Percentiles rank a stretch among this genome's conserved stretches.
Conservation (phyloP, 257 asterid species). For the Penstemon barbatus region DNA sequence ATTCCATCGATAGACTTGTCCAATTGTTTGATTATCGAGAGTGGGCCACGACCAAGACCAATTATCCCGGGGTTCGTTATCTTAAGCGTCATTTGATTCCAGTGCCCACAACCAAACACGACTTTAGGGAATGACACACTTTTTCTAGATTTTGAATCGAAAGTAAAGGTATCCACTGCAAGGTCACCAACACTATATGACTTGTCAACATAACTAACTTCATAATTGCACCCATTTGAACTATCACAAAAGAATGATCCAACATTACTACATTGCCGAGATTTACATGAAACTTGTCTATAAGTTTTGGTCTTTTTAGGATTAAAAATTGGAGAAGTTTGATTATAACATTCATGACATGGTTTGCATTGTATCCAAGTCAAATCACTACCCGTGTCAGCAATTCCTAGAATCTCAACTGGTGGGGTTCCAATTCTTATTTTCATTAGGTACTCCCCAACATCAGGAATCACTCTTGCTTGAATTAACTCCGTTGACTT, state of each 20-base stretch:
- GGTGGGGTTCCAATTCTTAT: no score
- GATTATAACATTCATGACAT: no score
- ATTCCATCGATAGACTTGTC: conserved; percentile 28
- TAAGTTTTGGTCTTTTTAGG: no score
- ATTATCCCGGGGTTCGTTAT: conserved; percentile 39
- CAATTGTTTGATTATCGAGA: conserved; percentile 49
- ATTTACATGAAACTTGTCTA: no score
- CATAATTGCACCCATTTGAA: conserved; percentile 30
- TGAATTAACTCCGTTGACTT: no score
- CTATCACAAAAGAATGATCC: neutral
- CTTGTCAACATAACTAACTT: conserved; percentile 32
- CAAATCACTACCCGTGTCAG: no score
- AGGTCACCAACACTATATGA: conserved; percentile 45
- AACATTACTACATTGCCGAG: no score
- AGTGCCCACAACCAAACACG: conserved; percentile 55
- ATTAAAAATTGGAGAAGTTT: no score
- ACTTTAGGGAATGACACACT: conserved; percentile 35
- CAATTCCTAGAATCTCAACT: no score
- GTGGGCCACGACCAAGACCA: conserved; percentile 52
- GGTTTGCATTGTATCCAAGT: no score
- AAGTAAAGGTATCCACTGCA: conserved; percentile 42
- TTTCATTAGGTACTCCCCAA: no score
- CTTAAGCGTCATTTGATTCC: conserved; percentile 35
- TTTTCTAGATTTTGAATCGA: conserved; percentile 26
- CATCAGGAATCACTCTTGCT: no score